These are phyloP conservation scores for Teratosphaeriaceae sp. DNA, from an alignment of 2,329 filamentous ascomycete species.

Conservation along the genomic window DNA sequence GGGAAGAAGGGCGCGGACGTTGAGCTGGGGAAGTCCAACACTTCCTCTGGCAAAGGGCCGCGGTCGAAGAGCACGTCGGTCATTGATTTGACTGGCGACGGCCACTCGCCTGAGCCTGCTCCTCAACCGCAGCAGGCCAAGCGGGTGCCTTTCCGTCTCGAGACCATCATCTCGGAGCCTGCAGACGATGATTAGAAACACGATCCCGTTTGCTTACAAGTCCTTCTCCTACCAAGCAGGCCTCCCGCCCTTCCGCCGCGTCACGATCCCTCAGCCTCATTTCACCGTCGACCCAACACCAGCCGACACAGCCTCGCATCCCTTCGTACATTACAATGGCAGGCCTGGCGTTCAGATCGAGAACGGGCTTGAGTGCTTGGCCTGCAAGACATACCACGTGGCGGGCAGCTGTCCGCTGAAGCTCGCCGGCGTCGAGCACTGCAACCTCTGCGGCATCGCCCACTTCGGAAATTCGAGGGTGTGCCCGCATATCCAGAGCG, in stretches of 20 bases:
- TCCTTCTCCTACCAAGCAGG: conserved; percentile 2
- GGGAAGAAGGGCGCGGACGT: not conserved
- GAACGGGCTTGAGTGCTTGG: conserved; percentile 39
- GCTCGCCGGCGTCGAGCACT: conserved; percentile 52
- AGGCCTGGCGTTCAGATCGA: not conserved
- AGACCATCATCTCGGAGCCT: not conserved
- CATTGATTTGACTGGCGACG: conserved; percentile 2
- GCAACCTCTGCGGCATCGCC: conserved; percentile 57
- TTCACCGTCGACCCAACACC: not conserved
- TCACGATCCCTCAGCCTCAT: conserved; percentile 8
- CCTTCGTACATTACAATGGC: not conserved
- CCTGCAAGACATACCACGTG: conserved; percentile 49
- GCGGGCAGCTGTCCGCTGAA: conserved; percentile 57
- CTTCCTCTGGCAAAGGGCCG: not conserved
- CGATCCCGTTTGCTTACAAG: conserved; percentile 8
- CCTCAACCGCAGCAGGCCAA: not conserved
- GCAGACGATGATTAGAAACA: not conserved
- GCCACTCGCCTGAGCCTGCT: not conserved
- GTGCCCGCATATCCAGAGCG: conserved; percentile 57
- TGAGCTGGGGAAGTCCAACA: conserved; percentile 3
- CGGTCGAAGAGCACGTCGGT: not conserved
- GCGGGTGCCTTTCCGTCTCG: not conserved
- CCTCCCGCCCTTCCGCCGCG: conserved; percentile 17
- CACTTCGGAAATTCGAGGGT: conserved; percentile 51
- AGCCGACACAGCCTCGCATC: not conserved